A percentile compares a stretch with the other conserved stretches of the same genome.
These are phyloP conservation scores for Phytophthora colocasiae DNA, from an alignment of 352 stramenopile genomes.

Conservation along the genomic window DNA sequence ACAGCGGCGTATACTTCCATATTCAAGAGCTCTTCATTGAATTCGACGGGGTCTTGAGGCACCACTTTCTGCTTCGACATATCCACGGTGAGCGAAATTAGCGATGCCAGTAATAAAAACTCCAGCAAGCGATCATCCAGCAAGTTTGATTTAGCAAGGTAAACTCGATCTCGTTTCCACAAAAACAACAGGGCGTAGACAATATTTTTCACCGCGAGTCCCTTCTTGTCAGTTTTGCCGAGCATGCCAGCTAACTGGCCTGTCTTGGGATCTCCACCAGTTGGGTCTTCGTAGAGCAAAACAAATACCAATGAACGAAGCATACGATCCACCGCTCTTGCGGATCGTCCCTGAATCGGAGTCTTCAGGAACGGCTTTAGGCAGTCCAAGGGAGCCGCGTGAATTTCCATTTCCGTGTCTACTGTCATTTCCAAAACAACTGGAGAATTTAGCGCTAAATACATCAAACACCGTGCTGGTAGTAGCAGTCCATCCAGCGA, in stretches of 20 bases:
- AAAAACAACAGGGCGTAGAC: slow-evolving; percentile 63
- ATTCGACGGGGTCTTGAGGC: slow-evolving; percentile 10
- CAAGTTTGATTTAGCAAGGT: slow-evolving; percentile 37
- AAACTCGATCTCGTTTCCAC: slow-evolving; percentile 52
- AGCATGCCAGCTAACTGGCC: slow-evolving; percentile 36
- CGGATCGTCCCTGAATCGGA: slow-evolving; percentile 37
- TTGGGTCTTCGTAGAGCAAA: slow-evolving; percentile 49
- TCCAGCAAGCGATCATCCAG: slow-evolving; percentile 55
- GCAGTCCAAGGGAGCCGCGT: slow-evolving; percentile 31
- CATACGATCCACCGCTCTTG: slow-evolving; percentile 45
- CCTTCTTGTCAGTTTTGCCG: slow-evolving; percentile 50
- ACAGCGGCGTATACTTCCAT: slow-evolving; percentile 62
- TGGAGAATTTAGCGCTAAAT: slow-evolving; percentile 54
- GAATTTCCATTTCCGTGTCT: slow-evolving; percentile 32
- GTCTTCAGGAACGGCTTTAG: slow-evolving; percentile 45
- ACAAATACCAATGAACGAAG: slow-evolving; percentile 58
- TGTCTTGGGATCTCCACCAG: slow-evolving; percentile 34
- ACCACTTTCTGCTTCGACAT: slow-evolving; percentile 31
- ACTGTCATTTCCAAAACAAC: slow-evolving; percentile 51
- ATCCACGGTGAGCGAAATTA: slow-evolving; percentile 51
- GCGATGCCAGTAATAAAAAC: slow-evolving; percentile 62
- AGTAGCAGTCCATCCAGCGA: slow-evolving; percentile 50
- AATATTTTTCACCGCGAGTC: slow-evolving; percentile 52
- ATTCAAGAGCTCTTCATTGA: slow-evolving; percentile 50
- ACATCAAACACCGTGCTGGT: slow-evolving; percentile 52